Conservation (phyloP, 2,329 filamentous ascomycete species). For the Botrytis aclada region DNA sequence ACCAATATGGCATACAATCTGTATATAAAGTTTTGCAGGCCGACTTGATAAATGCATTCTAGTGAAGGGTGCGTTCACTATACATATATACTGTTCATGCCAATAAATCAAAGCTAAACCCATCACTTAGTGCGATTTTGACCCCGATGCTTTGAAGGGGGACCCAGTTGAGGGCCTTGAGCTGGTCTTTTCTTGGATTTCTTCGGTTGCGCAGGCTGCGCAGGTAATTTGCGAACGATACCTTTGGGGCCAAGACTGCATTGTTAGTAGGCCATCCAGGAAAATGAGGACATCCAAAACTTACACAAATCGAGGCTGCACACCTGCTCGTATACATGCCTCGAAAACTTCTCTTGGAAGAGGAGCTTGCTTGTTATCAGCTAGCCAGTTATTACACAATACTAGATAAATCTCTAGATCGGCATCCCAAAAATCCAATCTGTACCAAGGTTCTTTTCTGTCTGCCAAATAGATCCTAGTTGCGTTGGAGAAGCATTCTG, state of each 20-base stretch:
- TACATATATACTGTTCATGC: neutral
- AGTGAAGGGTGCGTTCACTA: neutral
- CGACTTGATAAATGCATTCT: neutral
- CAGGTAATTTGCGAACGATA: neutral
- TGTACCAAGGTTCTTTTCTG: conserved; percentile 12
- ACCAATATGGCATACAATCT: neutral
- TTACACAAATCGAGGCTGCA: conserved; percentile 16
- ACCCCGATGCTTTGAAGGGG: neutral
- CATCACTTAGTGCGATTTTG: neutral
- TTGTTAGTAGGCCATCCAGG: neutral
- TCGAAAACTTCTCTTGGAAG: neutral
- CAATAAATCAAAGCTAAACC: neutral
- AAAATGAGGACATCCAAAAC: neutral
- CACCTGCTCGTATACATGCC: neutral
- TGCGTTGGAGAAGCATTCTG: neutral
- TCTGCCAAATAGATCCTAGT: neutral
- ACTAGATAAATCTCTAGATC: neutral
- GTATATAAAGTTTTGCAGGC: neutral
- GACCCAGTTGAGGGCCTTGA: neutral
- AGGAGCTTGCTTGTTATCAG: neutral
- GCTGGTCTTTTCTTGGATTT: neutral
- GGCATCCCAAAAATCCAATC: conserved; percentile 13
- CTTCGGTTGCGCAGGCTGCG: neutral
- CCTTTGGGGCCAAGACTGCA: conserved; percentile 1
- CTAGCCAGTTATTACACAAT: conserved; percentile 5